A percentile compares a stretch with the other conserved stretches of the same genome.
Evolutionary conservation across 257 asterid species (phyloP).

Genomic region (Ligustrum vulgare): DNA sequence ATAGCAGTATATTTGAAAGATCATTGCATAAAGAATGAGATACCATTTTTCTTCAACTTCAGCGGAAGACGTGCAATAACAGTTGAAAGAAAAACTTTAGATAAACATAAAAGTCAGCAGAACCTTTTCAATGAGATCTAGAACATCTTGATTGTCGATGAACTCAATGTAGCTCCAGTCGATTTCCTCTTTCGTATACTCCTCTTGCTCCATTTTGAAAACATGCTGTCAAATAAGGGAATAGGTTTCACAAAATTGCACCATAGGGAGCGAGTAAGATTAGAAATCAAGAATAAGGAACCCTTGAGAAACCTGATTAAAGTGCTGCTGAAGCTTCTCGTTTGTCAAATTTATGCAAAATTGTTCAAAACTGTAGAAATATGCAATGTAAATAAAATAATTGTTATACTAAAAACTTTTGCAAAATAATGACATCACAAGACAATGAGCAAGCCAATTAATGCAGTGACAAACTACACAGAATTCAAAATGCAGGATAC

Average conservation of each 20-base stretch:
- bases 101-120: constrained; percentile 5
- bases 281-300: constrained; percentile 2
- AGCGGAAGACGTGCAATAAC: neutral
- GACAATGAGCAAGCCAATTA: constrained; percentile 14
- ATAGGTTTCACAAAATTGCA: constrained; percentile 17
- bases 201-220: constrained; percentile 65
- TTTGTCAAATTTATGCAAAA: constrained; percentile 96
- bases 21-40: neutral
- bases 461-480: constrained; percentile 8
- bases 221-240: constrained; percentile 44
- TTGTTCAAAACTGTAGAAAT: constrained; percentile 80
- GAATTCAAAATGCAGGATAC: constrained; percentile 19
- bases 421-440: constrained; percentile 7
- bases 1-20: neutral
- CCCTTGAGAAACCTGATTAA: constrained; percentile 45
- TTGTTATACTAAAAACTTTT: constrained; percentile 9
- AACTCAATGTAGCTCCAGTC: constrained; percentile 63
- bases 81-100: constrained; percentile 11
- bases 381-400: constrained; percentile 21
- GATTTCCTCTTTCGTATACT: constrained; percentile 54
- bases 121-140: constrained; percentile 58
- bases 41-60: neutral
- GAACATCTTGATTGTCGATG: constrained; percentile 56
- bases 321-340: constrained; percentile 99
- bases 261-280: neutral